Conservation (phyloP, 202 grass and related monocot genomes). For the Eragrostis tef region DNA sequence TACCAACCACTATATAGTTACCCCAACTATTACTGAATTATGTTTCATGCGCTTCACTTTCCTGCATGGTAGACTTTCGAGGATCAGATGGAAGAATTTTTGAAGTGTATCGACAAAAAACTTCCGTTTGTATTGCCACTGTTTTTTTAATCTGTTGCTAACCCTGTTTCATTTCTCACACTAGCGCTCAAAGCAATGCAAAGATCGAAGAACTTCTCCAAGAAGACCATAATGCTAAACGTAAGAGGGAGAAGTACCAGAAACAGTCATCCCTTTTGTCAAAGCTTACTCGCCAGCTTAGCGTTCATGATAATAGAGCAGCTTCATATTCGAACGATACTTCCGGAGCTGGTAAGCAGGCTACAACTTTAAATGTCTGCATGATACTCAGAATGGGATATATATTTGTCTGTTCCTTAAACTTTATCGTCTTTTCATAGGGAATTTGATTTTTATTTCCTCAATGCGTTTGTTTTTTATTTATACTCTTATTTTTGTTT, state of each 20-base stretch:
- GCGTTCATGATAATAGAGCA: slow-evolving; percentile 88
- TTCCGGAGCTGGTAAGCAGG: slow-evolving; percentile 64
- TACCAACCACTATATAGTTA: not conserved
- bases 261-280: slow-evolving; percentile 91
- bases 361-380: slow-evolving; percentile 31
- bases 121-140: not conserved
- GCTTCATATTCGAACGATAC: slow-evolving; percentile 63
- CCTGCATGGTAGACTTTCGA: not conserved
- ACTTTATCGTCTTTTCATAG: slow-evolving; percentile 19
- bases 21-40: not conserved
- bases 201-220: slow-evolving; percentile 95
- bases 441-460: not conserved
- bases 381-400: slow-evolving; percentile 34
- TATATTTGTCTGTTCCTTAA: not conserved
- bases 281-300: slow-evolving; percentile 95
- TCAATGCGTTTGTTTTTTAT: not conserved
- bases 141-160: slow-evolving; percentile 30
- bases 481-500: not conserved
- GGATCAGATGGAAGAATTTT: not conserved
- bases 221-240: slow-evolving; percentile 93
- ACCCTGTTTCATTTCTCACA: slow-evolving; percentile 18
- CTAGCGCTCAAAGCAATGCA: slow-evolving; percentile 76
- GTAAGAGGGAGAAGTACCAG: slow-evolving; percentile 73
- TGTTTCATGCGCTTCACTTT: slow-evolving; percentile 3
- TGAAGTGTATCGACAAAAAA: not conserved